Percentiles rank a stretch among this genome's conserved stretches.
phyloP scores from a whole-genome alignment of 805 yeast species.

The Wickerhamiella kazuoi region DNA sequence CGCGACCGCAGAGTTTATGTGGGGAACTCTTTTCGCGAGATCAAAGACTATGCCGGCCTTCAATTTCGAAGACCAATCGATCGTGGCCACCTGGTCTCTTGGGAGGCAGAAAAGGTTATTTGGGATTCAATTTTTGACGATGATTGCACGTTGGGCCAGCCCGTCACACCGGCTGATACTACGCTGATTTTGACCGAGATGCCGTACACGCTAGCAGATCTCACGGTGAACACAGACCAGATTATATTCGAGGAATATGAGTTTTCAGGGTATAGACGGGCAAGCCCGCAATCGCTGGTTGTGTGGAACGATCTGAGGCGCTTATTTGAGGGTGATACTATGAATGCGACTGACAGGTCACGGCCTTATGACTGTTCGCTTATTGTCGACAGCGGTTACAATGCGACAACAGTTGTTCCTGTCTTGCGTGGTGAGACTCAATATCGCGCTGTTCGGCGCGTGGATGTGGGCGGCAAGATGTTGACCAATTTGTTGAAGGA shows the following conservation, averaged over 20 bases:
- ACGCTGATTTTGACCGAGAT: slow-evolving; percentile 62
- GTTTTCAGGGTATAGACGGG: slow-evolving; percentile 49
- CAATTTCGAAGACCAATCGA: slow-evolving; percentile 68
- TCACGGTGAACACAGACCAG: slow-evolving; percentile 75
- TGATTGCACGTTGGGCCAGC: slow-evolving; percentile 16
- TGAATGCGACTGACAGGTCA: slow-evolving; percentile 8
- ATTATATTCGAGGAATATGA: slow-evolving; percentile 89
- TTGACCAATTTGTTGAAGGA: slow-evolving; percentile 72
- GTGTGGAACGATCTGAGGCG: slow-evolving; percentile 37
- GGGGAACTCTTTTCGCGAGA: slow-evolving; percentile 47
- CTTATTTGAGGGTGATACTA: slow-evolving; percentile 14
- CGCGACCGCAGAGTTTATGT: slow-evolving; percentile 56
- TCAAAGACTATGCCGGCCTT: slow-evolving; percentile 60
- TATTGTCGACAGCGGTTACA: slow-evolving; percentile 77
- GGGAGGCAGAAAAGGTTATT: slow-evolving; percentile 76
- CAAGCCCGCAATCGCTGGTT: slow-evolving; percentile 29
- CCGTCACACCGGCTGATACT: slow-evolving; percentile 28
- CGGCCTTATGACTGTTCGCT: slow-evolving; percentile 41
- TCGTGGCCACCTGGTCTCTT: slow-evolving; percentile 71
- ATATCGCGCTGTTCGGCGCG: slow-evolving; percentile 57
- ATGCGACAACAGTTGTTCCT: slow-evolving; percentile 75
- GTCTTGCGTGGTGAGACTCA: slow-evolving; percentile 59
- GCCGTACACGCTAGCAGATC: slow-evolving; percentile 63
- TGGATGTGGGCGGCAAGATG: slow-evolving; percentile 76
- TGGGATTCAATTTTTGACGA: slow-evolving; percentile 70